Evolutionary conservation across 176 grass and related monocot genomes (phyloP), one percentile per base, ranked within the genome.

Genomic region (Lolium perenne): DNA sequence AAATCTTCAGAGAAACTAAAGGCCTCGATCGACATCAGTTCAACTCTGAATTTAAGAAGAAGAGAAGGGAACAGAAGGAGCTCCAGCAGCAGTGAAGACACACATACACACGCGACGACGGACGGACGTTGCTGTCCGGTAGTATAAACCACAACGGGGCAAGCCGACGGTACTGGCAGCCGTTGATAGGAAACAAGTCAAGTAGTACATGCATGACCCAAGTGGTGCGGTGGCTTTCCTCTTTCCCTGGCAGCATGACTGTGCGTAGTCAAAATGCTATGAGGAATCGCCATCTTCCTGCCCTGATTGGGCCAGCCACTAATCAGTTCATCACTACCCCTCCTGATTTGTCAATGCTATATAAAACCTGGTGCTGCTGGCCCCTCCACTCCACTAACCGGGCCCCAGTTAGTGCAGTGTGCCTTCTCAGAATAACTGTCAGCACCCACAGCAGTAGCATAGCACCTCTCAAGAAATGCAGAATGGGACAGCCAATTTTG

Each of bases 341-440:
- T 65, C 26, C 83, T 90, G 54, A 83, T 87, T 80, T 91, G 76
- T 84, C 85, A 84, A 87, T 77, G 85, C 50, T 38, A 87, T 81
- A 81, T 80, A 84, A 84, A 86, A 87, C 81, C 69, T 67, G 81
- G 81, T 46, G 81, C 10, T 76, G 89, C 20, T 80, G 84, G 74
- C 38, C 65, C 73, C 22, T 25, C 25, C 76, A 50, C 80, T 84
- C 85, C 86, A 87, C 73, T 74, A 29, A 51, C 68, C 40, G 14
- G 3, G 25, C 60, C 23, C 20, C 8, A 58, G 2, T 12, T 71
- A 67, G 65, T 41, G 3, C 6, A 41, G 40, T 91, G 71, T 76
- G 40, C n/a, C 66, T 78, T 79, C 60, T 82, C 60, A 68, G 20
- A 85, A 70, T 86, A 82, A 76, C 77, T 23, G 38, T 80, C 82